Conservation (phyloP, 495 filamentous ascomycete species). For the Hyaloscypha bicolor region DNA sequence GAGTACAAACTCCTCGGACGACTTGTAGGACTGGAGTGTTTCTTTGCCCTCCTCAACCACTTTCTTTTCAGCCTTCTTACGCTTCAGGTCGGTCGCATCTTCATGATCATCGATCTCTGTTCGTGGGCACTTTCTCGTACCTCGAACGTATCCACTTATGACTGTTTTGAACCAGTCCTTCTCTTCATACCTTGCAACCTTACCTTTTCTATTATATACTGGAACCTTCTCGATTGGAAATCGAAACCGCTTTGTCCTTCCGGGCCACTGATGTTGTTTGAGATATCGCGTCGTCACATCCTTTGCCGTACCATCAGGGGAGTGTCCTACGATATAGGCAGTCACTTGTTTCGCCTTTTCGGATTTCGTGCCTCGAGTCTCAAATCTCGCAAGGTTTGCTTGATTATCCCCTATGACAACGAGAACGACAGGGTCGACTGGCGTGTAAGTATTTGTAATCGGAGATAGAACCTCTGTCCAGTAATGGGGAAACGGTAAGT, state of each 20-base stretch:
- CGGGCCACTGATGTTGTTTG: slow-evolving; percentile 78
- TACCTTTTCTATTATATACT: slow-evolving; percentile 70
- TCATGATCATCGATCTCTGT: slow-evolving; percentile 78
- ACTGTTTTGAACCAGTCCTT: slow-evolving; percentile 86
- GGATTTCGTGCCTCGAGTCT: slow-evolving; percentile 78
- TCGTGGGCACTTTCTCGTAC: slow-evolving; percentile 35
- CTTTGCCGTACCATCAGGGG: slow-evolving; percentile 84
- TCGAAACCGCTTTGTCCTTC: slow-evolving; percentile 86
- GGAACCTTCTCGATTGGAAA: slow-evolving; percentile 77
- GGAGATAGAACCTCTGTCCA: slow-evolving; percentile 91
- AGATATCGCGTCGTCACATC: slow-evolving; percentile 95
- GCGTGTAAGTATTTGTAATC: slow-evolving; percentile 71
- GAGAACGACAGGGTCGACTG: slow-evolving; percentile 75
- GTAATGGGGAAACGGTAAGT: slow-evolving; percentile 65
- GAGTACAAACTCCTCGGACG: slow-evolving; percentile 82
- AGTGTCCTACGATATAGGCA: slow-evolving; percentile 87
- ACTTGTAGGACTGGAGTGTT: slow-evolving; percentile 83
- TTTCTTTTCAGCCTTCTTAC: slow-evolving; percentile 69
- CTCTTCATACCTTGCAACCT: slow-evolving; percentile 68
- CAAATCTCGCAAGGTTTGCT: slow-evolving; percentile 74
- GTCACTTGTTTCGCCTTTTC: slow-evolving; percentile 88
- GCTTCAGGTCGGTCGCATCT: slow-evolving; percentile 72
- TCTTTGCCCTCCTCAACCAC: slow-evolving; percentile 73
- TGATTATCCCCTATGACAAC: slow-evolving; percentile 67
- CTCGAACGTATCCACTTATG: slow-evolving; percentile 66